Base-by-base conservation (phyloP, 495 filamentous ascomycete species). In the Xylaria nigripes region DNA sequence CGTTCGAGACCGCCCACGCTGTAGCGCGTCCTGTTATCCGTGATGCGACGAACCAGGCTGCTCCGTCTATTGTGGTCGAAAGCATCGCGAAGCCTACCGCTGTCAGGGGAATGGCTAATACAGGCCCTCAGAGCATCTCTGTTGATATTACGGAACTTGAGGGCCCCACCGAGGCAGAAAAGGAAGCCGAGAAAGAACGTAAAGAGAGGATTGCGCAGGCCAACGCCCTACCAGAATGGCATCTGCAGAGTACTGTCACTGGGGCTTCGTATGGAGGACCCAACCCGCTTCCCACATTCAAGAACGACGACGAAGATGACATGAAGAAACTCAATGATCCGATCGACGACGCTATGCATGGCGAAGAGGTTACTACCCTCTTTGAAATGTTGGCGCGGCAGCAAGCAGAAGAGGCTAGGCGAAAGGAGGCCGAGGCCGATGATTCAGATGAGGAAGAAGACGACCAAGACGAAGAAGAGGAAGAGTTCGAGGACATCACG, bases 161-260 rank as follows among this genome's bases (percentile, higher is more conserved):
- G 24, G 87, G 90, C 53, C 86, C 84, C 51, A 85, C 77, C 36
- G 87, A 89, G 27, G 84, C 80, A 4, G 87, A 94, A 56, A 77
- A 83, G 52, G 80, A 80, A 3, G 87, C 86, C 42, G 88, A 88
- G 60, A 76, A 79, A 32, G 79, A 79, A 43, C 78, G 84, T 50
- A 90, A 87, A 61, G 88, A 87, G 49, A 79, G 81, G 45, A 67
- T 92, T 55, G 85, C 86, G 44, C 77, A 81, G 58, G 87, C 95
- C 68, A 99, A 99, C 56, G 82, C 81, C 4, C 72, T 99, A 34
- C 93, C 93, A 0, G 76, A 83, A 10, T 96, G 94, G 90, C 90
- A 95, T 63, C 87, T 86, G 2, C 82, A 88, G 44, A 90, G 84
- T 43, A 96, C 92, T 1, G 87, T 99, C 40, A 65, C 60, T 18